These are phyloP conservation scores for Trypanosoma cruzi DNA, from an alignment of 208 protist genomes.

Conservation along the genomic window DNA sequence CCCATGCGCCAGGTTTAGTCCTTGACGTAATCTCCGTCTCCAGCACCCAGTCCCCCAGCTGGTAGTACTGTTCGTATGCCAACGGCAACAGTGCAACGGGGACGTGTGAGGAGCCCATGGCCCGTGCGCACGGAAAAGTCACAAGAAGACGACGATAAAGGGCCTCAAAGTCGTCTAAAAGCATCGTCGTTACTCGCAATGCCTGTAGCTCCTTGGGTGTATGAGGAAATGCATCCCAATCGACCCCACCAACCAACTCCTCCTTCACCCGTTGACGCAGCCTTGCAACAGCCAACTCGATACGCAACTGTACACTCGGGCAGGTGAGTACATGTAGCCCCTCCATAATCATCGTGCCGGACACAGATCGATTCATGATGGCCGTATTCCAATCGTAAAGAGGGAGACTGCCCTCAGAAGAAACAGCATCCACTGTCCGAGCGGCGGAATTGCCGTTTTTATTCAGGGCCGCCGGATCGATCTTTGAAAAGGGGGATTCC, in stretches of 20 bases:
- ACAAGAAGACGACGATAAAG: conserved; percentile 11
- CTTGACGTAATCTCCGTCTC: conserved; percentile 3
- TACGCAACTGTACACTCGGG: conserved; percentile 23
- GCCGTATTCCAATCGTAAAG: background rate
- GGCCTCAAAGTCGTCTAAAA: conserved; percentile 24
- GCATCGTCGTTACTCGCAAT: conserved; percentile 3
- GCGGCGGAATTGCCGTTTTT: background rate
- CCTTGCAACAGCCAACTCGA: conserved; percentile 6
- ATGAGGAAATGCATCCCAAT: background rate
- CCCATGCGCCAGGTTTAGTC: background rate
- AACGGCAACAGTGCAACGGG: conserved; percentile 21
- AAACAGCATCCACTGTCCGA: background rate
- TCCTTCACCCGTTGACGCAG: conserved; percentile 13
- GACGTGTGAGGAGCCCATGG: conserved; percentile 21
- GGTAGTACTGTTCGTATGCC: conserved; percentile 20
- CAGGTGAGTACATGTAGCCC: conserved; percentile 26
- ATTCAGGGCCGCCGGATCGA: background rate
- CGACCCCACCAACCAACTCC: conserved; percentile 4
- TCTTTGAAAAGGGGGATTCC: background rate
- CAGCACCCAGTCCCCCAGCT: conserved; percentile 23
- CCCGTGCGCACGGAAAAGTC: conserved; percentile 18
- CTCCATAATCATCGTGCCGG: conserved; percentile 22
- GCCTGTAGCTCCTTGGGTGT: conserved; percentile 11
- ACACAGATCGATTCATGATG: conserved; percentile 2
- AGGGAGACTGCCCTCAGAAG: background rate